phyloP scores from a whole-genome alignment of 2,329 filamentous ascomycete species.

The Laburnicola sp. region DNA sequence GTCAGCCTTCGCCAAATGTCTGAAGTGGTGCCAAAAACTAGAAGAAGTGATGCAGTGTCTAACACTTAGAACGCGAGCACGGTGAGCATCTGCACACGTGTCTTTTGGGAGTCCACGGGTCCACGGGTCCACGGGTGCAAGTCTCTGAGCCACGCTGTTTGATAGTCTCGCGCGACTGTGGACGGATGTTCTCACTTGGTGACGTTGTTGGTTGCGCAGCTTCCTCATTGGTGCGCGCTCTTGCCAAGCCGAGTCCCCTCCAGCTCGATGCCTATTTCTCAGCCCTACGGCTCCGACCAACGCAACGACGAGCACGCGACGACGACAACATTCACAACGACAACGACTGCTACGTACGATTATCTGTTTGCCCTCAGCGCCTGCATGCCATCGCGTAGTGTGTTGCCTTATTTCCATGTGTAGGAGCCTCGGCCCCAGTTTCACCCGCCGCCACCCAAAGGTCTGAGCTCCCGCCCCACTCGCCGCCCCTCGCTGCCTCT shows the following conservation, averaged over 20 bases:
- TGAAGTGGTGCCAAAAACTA: no score
- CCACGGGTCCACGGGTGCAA: background rate
- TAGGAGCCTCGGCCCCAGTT: conserved; percentile 36
- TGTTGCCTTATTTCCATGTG: conserved; percentile 19
- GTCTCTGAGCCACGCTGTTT: background rate
- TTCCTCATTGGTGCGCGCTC: conserved; percentile 18
- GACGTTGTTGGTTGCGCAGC: conserved; percentile 12
- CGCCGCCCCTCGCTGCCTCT: conserved; percentile 36
- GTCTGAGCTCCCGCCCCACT: conserved; percentile 35
- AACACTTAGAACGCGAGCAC: no score
- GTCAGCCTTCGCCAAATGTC: no score
- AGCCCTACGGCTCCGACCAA: conserved; percentile 24
- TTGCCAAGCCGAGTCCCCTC: conserved; percentile 21
- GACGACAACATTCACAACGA: conserved; percentile 13
- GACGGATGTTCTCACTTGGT: background rate
- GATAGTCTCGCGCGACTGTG: background rate
- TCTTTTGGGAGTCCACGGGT: no score
- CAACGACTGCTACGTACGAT: conserved; percentile 2
- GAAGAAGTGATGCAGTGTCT: no score
- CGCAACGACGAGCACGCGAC: conserved; percentile 39
- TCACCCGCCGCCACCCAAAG: conserved; percentile 33
- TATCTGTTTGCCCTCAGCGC: background rate
- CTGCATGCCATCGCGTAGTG: conserved; percentile 19
- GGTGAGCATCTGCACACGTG: no score
- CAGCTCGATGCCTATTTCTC: conserved; percentile 26